Evolutionary conservation across 306 rosid species (phyloP), one percentile per base, ranked within the genome.

Genomic region (Alnus rubra): DNA sequence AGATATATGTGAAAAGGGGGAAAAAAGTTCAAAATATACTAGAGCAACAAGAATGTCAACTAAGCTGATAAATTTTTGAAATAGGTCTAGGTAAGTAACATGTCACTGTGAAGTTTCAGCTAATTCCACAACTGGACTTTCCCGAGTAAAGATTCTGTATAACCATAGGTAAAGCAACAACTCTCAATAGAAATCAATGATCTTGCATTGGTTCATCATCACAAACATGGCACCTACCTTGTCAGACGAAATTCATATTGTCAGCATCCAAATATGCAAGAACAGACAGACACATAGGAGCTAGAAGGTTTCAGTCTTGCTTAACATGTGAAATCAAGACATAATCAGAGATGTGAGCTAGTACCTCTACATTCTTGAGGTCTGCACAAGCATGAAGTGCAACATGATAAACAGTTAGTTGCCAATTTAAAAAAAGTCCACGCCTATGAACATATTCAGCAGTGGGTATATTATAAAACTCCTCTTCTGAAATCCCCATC

Each of bases 311-410:
- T 19, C 3, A 42, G 51, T 1, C n/a, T 68, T 3, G 28, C 72
- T 18, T 68, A 42, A 18, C 14, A n/a, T 39, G 31, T 68, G 12
- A 48, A 52, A 82, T 62, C 3, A 58, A 82, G 53, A 73, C 53
- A 59, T 31, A 23, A 33, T 42, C n/a, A 79, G 62, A 65, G 65
- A 54, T 58, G 63, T 54, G 11, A 64, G 31, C 52, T 79, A 71
- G 74, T 90, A 93, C 99, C 97, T 84, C 86, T 23, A 93, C 94
- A 86, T 90, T 82, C 84, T 74, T 82, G 30, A 95, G 86, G 50
- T 93, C 97, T 9, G 94, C 98, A 81, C 95, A 88, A 62, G 97
- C 99, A 86, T 91, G 68, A 76, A 90, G 82, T 42, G 99, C 99
- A 78, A 85, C 84, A 76, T 95, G 99, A 88, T 93, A 93, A 55